phyloP scores from a whole-genome alignment of 2,329 filamentous ascomycete species.

The Pseudopyrenochaeta lycopersici region DNA sequence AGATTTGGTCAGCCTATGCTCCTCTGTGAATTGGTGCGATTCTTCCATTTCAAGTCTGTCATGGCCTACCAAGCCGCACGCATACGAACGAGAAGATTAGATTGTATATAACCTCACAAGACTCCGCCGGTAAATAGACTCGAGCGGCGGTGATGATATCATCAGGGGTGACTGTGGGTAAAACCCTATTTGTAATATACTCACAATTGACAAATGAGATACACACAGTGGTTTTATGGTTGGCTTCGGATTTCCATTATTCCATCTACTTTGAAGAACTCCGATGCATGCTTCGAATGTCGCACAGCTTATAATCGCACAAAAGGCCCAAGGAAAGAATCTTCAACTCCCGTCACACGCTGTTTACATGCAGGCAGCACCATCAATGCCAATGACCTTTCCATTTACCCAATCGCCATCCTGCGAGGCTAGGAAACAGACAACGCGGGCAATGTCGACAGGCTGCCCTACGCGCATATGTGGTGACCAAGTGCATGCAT shows the following conservation, averaged over 20 bases:
- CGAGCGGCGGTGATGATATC: too few species aligned
- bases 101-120: too few species aligned
- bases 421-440: constrained; percentile 67
- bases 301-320: constrained; percentile 12
- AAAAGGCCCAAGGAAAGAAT: constrained; percentile 16
- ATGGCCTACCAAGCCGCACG: too few species aligned
- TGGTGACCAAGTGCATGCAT: constrained; percentile 70
- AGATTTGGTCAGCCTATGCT: too few species aligned
- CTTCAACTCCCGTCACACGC: neutral
- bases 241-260: constrained; percentile 2
- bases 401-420: constrained; percentile 66
- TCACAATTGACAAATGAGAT: too few species aligned
- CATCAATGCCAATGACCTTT: constrained; percentile 62
- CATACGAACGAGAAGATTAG: too few species aligned
- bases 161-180: too few species aligned
- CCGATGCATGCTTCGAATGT: constrained; percentile 23
- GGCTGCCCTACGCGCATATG: constrained; percentile 72
- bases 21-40: too few species aligned
- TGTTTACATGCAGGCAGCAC: constrained; percentile 54
- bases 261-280: constrained; percentile 22
- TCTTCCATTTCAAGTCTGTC: too few species aligned
- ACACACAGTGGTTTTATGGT: neutral
- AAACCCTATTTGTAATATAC: too few species aligned
- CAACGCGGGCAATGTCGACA: constrained; percentile 72
- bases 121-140: too few species aligned